Conservation (phyloP, 148 eudicot species). For the Chenopodium album region DNA sequence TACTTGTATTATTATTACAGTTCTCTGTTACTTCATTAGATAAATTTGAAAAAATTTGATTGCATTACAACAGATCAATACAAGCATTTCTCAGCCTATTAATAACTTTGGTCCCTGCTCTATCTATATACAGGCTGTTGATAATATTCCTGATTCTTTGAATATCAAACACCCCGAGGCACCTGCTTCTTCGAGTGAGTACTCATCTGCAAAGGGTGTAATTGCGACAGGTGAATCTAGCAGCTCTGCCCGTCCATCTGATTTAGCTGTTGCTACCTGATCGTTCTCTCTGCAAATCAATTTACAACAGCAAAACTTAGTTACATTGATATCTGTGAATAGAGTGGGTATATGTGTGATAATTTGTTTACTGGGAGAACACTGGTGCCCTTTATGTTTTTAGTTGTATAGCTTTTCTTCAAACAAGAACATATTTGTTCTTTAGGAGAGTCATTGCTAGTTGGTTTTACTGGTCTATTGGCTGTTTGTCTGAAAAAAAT, state of each 20-base stretch:
- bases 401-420: slow-evolving; percentile 27
- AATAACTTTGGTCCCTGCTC: neutral
- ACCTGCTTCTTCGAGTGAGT: slow-evolving; percentile 39
- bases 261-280: slow-evolving; percentile 32
- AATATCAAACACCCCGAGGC: slow-evolving; percentile 46
- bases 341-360: slow-evolving; percentile 26
- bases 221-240: slow-evolving; percentile 37
- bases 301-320: slow-evolving; percentile 14
- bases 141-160: slow-evolving; percentile 51
- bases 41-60: neutral
- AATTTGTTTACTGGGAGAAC: slow-evolving; percentile 22
- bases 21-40: neutral
- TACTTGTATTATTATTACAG: neutral
- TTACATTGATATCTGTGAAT: slow-evolving; percentile 35
- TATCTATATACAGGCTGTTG: slow-evolving; percentile 36
- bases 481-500: neutral
- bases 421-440: slow-evolving; percentile 12
- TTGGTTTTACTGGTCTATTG: slow-evolving; percentile 8
- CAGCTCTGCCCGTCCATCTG: slow-evolving; percentile 38
- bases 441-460: neutral
- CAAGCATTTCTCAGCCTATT: neutral
- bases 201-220: slow-evolving; percentile 41
- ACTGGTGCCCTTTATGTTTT: slow-evolving; percentile 13
- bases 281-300: neutral
- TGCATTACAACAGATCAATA: neutral